Base-by-base conservation (phyloP, 768 basidiomycete species). In the Leccinum rimulosum region DNA sequence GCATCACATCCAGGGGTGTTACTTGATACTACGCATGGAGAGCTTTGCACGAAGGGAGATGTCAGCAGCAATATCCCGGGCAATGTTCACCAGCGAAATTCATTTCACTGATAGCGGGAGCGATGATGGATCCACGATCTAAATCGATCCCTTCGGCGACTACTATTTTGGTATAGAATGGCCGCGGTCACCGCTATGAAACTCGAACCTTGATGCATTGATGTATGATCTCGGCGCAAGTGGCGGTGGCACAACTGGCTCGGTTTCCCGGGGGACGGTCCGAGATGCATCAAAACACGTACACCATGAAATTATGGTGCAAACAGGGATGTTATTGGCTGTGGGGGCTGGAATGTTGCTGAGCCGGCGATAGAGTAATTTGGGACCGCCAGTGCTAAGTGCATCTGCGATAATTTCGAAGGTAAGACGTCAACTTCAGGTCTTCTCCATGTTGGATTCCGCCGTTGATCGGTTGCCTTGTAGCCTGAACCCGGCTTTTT, bases 1-100 rank as follows among this genome's bases (percentile, higher is more conserved):
- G 38, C 22, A 30, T 40, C 25, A 4, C 6, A 19, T 40, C 27
- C 38, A 71, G 70, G 71, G 69, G 4, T 71, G 71, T 56, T 59
- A 49, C 35, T 48, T 70, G 53, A 61, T 73, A 49, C 31, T 66
- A 2, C 65, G 59, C 38, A 69, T 66, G 65, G 67, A 67, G 35
- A 50, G 57, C 25, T 62, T 73, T 7, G 57, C 62, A 30, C 58
- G 55, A 40, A 52, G 11, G 36, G 33, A 61, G 40, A 36, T 22
- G n/a, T 10, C 35, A 7, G 11, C 9, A 9, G 43, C 11, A 19
- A 7, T 12, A 33, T n/a, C 48, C 3, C 56, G 25, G 15, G 3
- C 15, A 17, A 15, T 59, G 38, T 36, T 68, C 28, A 66, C 67
- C 7, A 69, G 56, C 19, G 3, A 50, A 43, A 10, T 69, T 27